Evolutionary conservation across 148 eudicot genomes (phyloP), one percentile per base, ranked within the genome.

Genomic region (Nepenthes gracilis): DNA sequence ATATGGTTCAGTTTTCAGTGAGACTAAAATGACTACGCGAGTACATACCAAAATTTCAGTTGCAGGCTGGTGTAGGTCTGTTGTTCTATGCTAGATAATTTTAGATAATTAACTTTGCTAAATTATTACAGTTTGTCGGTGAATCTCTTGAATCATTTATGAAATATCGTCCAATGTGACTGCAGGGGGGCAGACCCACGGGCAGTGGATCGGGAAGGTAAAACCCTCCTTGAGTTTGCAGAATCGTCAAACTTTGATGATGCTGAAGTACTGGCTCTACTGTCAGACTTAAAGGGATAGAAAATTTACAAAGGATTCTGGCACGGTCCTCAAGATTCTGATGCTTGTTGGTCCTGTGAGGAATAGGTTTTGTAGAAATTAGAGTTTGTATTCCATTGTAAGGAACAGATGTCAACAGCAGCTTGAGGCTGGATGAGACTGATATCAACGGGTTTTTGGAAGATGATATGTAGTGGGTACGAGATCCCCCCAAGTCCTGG

Each of bases 161-260:
- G 47, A 38, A 62, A 35, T 9, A 43, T 2, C 49, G 1, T 43
- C 37, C 14, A 33, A 35, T 32, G 43, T 69, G 6, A 52, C 47
- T 75, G 77, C 90, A 92, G 97, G 83, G 94, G 97, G 52, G 96
- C 96, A 60, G 83, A 85, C 72, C 82, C 82, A 55, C 81, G 57
- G 54, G 85, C 85, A 64, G 63, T 77, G 51, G 70, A 82, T 47
- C 75, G 68, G 7, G 90, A 80, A 75, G 85, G 86, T 70, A 82
- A 78, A 77, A 77, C 77, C 48, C 75, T 90, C 8, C 67, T 80
- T 48, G 83, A 92, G 62, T 74, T 88, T 69, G 96, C 90, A 2
- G 63, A 76, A 65, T 90, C 80, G 45, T 70, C 78, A 11, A 84
- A 80, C 68, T 75, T 88, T 68, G 86, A 76, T 1, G 96, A 92